Evolutionary conservation across 768 basidiomycete genomes (phyloP).

Genomic region (Boletus rubropictus): DNA sequence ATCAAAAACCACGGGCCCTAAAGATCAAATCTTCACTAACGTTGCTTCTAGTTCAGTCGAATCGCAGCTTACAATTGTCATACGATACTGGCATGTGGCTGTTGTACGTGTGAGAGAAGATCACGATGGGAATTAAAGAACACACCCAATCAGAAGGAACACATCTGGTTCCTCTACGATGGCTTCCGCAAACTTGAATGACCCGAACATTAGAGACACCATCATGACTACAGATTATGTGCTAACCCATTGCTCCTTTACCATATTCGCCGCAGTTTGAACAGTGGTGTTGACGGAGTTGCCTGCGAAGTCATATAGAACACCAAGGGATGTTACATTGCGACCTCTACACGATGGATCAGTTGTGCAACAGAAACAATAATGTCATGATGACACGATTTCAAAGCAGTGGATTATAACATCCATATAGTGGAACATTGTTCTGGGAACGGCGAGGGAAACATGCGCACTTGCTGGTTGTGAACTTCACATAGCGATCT

Average conservation of each 20-base stretch:
- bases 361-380: background rate
- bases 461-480: constrained; percentile 54
- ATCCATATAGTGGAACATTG: background rate
- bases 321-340: constrained; percentile 72
- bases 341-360: constrained; percentile 40
- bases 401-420: background rate
- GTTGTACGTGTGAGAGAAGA: background rate
- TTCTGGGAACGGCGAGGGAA: background rate
- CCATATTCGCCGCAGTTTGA: constrained; percentile 67
- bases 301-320: constrained; percentile 70
- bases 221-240: background rate
- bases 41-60: background rate
- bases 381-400: background rate
- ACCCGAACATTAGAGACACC: background rate
- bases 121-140: background rate
- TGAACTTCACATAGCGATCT: constrained; percentile 68
- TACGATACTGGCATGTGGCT: constrained; percentile 80
- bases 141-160: constrained; percentile 68
- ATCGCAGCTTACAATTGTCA: constrained; percentile 51
- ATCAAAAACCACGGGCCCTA: constrained; percentile 68
- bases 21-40: background rate
- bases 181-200: constrained; percentile 61
- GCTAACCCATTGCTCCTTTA: constrained; percentile 70
- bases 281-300: constrained; percentile 70
- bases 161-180: constrained; percentile 78